phyloP scores from a whole-genome alignment of 2,329 filamentous ascomycete genomes.

The Phaeosphaeriaceae sp. region DNA sequence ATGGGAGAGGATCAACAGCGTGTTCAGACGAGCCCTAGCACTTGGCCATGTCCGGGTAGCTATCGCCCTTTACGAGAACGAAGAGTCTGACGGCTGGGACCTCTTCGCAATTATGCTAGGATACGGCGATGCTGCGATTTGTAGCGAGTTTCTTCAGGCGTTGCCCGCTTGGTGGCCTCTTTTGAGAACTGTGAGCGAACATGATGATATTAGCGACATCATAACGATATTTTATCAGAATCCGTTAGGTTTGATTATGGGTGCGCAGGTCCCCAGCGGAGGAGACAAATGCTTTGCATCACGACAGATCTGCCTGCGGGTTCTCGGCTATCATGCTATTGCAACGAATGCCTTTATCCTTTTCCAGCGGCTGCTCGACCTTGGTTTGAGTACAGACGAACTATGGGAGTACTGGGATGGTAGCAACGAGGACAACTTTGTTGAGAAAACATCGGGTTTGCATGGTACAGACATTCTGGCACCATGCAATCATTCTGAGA shows the following conservation, averaged over 20 bases:
- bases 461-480: not conserved
- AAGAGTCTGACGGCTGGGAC: not conserved
- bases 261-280: not conserved
- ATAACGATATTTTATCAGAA: not conserved
- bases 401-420: not conserved
- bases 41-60: not conserved
- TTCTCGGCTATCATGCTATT: not conserved
- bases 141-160: not conserved
- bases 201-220: not conserved
- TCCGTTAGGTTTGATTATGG: not conserved
- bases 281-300: not conserved
- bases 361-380: not conserved
- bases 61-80: not conserved
- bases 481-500: no score
- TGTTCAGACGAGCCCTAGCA: not conserved
- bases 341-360: not conserved
- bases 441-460: not conserved
- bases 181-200: not conserved
- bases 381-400: not conserved
- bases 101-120: not conserved
- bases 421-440: not conserved
- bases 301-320: not conserved
- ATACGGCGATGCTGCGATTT: not conserved
- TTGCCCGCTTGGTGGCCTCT: not conserved
- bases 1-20: not conserved